Percentiles rank a stretch among this genome's conserved stretches.
phyloP scores from a whole-genome alignment of 1,139 yeast genomes.

The Suhomyces terraborum region DNA sequence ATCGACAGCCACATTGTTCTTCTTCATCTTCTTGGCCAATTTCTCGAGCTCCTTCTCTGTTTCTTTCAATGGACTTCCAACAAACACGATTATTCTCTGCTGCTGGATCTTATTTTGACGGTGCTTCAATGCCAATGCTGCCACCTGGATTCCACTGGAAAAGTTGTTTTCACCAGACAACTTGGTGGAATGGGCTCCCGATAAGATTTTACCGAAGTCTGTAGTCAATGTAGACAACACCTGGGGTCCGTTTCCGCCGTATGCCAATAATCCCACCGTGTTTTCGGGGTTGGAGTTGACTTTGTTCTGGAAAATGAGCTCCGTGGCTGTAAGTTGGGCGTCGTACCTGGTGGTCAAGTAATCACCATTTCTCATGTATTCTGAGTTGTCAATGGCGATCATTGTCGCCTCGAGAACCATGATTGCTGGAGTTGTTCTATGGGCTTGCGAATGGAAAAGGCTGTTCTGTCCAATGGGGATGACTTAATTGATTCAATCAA shows the following conservation, averaged over 20 bases:
- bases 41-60: constrained; percentile 72
- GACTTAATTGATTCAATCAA: background rate
- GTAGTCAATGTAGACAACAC: constrained; percentile 86
- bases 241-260: constrained; percentile 83
- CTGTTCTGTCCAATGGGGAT: too few relatives aligned
- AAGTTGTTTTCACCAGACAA: constrained; percentile 71
- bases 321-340: constrained; percentile 93
- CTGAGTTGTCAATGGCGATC: constrained; percentile 94
- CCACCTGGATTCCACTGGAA: constrained; percentile 88
- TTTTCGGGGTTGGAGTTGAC: constrained; percentile 89
- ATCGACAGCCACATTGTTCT: constrained; percentile 89
- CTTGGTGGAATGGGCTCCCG: constrained; percentile 85
- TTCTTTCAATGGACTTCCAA: constrained; percentile 82
- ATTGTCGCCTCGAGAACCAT: constrained; percentile 97
- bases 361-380: constrained; percentile 94
- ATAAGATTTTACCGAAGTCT: constrained; percentile 82
- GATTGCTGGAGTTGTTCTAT: constrained; percentile 16
- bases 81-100: constrained; percentile 87
- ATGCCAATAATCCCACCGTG: constrained; percentile 86
- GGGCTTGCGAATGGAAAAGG: too few relatives aligned
- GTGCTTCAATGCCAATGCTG: constrained; percentile 94
- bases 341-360: constrained; percentile 86
- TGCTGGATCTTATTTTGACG: constrained; percentile 92
- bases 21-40: constrained; percentile 90
- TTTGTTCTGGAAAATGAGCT: constrained; percentile 82